A percentile compares a stretch with the other conserved stretches of the same genome.
Evolutionary conservation across 768 basidiomycete genomes (phyloP).

Genomic region (Galerina marginata): DNA sequence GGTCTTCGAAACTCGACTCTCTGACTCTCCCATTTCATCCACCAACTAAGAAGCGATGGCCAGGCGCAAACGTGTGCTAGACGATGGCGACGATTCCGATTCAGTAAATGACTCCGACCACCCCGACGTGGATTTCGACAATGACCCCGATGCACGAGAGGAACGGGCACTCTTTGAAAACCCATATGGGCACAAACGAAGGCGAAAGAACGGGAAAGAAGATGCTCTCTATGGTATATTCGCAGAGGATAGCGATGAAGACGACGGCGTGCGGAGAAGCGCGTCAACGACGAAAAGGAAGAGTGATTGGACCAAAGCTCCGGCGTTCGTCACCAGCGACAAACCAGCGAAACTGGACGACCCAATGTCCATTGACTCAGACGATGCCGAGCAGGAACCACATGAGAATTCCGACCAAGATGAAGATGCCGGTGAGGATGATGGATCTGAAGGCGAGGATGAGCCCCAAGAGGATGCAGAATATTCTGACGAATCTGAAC

Average conservation of each 20-base stretch:
- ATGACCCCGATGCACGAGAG: conserved; percentile 68
- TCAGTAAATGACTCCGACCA: conserved; percentile 65
- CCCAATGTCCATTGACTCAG: conserved; percentile 43
- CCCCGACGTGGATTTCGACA: conserved; percentile 48
- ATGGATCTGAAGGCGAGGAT: conserved; percentile 39
- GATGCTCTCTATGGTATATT: conserved; percentile 81
- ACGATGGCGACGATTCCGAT: conserved; percentile 78
- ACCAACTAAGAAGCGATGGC: conserved; percentile 53
- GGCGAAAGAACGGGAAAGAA: conserved; percentile 69
- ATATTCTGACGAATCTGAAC: conserved; percentile 52
- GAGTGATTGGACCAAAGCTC: conserved; percentile 77
- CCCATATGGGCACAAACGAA: conserved; percentile 75
- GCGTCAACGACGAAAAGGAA: conserved; percentile 39
- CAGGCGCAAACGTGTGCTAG: conserved; percentile 74
- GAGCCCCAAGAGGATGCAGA: conserved; percentile 44
- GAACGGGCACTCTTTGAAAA: conserved; percentile 80
- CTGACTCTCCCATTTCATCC: not conserved
- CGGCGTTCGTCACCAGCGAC: conserved; percentile 72
- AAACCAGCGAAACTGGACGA: conserved; percentile 52
- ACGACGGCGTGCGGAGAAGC: conserved; percentile 28
- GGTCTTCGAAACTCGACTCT: not conserved
- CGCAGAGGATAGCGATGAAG: conserved; percentile 73
- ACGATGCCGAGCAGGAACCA: conserved; percentile 34
- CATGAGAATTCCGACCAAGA: conserved; percentile 40
- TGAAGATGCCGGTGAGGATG: conserved; percentile 41